A percentile compares a stretch with the other conserved stretches of the same genome.
These are phyloP conservation scores for Copromyces sp. DNA, from an alignment of 495 filamentous ascomycete genomes.

Conservation along the genomic window DNA sequence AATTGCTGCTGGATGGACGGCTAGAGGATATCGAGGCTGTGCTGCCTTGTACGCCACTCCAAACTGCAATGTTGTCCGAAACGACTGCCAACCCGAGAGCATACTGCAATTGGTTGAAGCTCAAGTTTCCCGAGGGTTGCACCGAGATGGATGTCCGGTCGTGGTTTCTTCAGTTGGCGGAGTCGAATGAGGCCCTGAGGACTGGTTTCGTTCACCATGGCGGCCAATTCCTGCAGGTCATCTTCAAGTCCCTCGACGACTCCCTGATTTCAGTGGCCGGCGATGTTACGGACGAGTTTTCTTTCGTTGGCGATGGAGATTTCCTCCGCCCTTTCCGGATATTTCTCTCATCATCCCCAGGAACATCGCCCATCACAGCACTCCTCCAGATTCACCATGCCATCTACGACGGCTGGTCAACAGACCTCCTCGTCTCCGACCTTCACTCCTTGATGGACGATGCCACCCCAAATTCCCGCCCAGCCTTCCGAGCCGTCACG, in stretches of 20 bases:
- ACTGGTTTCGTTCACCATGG: conserved; percentile 53
- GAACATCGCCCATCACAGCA: conserved; percentile 14
- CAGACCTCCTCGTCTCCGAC: conserved; percentile 60
- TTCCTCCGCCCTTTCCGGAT: conserved; percentile 49
- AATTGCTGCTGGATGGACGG: conserved; percentile 3
- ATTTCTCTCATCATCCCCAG: conserved; percentile 28
- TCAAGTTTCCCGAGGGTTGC: conserved; percentile 35
- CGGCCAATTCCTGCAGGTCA: conserved; percentile 47
- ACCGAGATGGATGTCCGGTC: conserved; percentile 23
- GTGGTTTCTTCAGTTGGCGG: conserved; percentile 38
- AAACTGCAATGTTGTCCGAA: conserved; percentile 68
- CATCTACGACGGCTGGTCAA: conserved; percentile 77
- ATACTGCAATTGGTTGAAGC: conserved; percentile 68
- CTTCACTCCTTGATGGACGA: conserved; percentile 36
- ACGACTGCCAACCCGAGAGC: conserved; percentile 42
- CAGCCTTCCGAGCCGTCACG: conserved; percentile 42
- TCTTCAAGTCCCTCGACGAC: conserved; percentile 43
- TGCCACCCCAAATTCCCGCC: conserved; percentile 22
- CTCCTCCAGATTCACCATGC: conserved; percentile 60
- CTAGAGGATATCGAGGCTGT: conserved; percentile 38
- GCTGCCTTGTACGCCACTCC: conserved; percentile 56
- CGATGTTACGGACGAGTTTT: conserved; percentile 17
- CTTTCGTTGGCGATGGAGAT: conserved; percentile 19
- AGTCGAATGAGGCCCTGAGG: conserved; percentile 53
- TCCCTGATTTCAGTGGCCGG: conserved; percentile 26